A percentile compares a stretch with the other conserved stretches of the same genome.
These are phyloP conservation scores for Macrocybe gigantea DNA, from an alignment of 768 basidiomycete species.

Conservation along the genomic window DNA sequence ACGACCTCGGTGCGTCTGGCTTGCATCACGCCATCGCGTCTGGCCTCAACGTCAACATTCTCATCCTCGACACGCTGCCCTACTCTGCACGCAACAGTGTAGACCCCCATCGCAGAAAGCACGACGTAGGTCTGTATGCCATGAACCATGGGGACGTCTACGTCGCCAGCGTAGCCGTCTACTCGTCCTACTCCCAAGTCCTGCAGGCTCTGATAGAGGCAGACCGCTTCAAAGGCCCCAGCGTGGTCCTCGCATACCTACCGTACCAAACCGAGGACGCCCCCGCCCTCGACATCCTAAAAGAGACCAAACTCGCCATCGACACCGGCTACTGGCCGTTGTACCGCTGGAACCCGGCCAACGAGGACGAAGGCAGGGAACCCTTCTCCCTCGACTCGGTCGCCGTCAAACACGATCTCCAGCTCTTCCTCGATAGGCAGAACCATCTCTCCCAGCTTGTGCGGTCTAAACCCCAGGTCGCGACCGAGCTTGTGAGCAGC, in stretches of 20 bases:
- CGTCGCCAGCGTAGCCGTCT: slow-evolving; percentile 92
- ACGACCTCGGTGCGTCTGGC: slow-evolving; percentile 93
- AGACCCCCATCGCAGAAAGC: slow-evolving; percentile 79
- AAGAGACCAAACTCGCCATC: slow-evolving; percentile 95
- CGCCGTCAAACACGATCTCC: slow-evolving; percentile 87
- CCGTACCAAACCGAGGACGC: slow-evolving; percentile 78
- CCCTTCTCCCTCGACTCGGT: slow-evolving; percentile 93
- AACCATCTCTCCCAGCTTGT: slow-evolving; percentile 95
- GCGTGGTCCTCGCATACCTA: slow-evolving; percentile 89
- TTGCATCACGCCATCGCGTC: slow-evolving; percentile 93
- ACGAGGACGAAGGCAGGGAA: slow-evolving; percentile 69
- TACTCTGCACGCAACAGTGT: slow-evolving; percentile 72
- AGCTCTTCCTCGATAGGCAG: slow-evolving; percentile 91
- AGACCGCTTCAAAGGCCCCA: slow-evolving; percentile 84
- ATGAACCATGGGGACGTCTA: slow-evolving; percentile 98
- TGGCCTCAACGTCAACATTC: slow-evolving; percentile 87
- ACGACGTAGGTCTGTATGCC: slow-evolving; percentile 95
- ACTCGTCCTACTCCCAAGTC: slow-evolving; percentile 92
- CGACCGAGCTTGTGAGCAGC: slow-evolving; percentile 76
- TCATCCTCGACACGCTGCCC: slow-evolving; percentile 89
- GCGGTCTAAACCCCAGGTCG: slow-evolving; percentile 72
- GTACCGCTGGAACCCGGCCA: slow-evolving; percentile 94
- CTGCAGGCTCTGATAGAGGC: slow-evolving; percentile 90
- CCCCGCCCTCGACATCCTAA: slow-evolving; percentile 83
- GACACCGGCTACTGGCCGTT: slow-evolving; percentile 97